Conservation (phyloP, 768 basidiomycete species). For the Hygrophoropsis aurantiaca region DNA sequence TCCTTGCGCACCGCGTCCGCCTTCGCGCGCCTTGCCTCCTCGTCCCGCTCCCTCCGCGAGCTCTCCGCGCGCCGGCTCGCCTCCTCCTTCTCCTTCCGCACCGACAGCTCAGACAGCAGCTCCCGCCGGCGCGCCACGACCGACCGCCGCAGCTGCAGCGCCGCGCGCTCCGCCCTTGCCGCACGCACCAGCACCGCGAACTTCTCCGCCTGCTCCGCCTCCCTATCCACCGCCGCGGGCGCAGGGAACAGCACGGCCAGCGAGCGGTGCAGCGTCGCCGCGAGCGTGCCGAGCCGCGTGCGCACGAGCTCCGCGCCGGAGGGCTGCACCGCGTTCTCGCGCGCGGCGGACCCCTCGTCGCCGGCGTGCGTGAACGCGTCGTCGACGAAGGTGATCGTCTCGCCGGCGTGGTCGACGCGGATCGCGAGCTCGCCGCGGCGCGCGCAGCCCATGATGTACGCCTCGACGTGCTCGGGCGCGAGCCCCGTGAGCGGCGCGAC, state of each 20-base stretch:
- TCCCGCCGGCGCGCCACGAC: slow-evolving; percentile 85
- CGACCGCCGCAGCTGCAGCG: slow-evolving; percentile 72
- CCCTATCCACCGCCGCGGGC: slow-evolving; percentile 34
- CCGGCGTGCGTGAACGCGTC: slow-evolving; percentile 58
- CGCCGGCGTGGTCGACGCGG: slow-evolving; percentile 84
- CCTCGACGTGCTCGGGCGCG: slow-evolving; percentile 75
- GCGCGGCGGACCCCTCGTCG: slow-evolving; percentile 25
- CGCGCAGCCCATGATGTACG: slow-evolving; percentile 91
- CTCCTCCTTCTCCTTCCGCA: slow-evolving; percentile 88
- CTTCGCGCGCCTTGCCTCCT: slow-evolving; percentile 57
- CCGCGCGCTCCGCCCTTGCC: slow-evolving; percentile 74
- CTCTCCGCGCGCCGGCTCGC: slow-evolving; percentile 74
- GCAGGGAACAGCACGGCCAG: slow-evolving; percentile 51
- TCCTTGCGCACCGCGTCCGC: slow-evolving; percentile 67
- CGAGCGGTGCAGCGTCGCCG: slow-evolving; percentile 68
- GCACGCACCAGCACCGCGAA: slow-evolving; percentile 61
- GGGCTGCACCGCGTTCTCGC: slow-evolving; percentile 58
- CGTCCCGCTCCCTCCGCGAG: slow-evolving; percentile 63
- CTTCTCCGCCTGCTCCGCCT: slow-evolving; percentile 57
- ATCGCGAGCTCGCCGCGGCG: slow-evolving; percentile 83
- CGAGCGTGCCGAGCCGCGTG: slow-evolving; percentile 77
- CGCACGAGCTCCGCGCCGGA: slow-evolving; percentile 71
- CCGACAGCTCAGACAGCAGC: slow-evolving; percentile 78
- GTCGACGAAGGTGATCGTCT: slow-evolving; percentile 82
- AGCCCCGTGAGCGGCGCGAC: slow-evolving; percentile 69